A percentile compares a stretch with the other conserved stretches of the same genome.
phyloP scores from a whole-genome alignment of 306 rosid species.

The Medicago ruthenica region DNA sequence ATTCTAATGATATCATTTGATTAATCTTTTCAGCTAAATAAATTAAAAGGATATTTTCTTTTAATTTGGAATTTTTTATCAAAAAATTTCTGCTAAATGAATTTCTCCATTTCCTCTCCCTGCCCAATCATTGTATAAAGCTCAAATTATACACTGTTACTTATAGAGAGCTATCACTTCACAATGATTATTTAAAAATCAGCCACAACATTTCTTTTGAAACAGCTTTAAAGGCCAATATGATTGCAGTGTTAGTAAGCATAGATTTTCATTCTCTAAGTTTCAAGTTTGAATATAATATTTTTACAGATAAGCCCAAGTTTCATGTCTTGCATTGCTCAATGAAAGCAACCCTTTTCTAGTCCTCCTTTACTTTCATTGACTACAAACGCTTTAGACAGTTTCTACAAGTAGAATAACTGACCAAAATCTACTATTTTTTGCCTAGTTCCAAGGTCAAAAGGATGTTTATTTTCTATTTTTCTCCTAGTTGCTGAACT shows the following conservation, averaged over 20 bases:
- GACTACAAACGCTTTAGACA: background rate
- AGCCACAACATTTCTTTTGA: background rate
- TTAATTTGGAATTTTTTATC: background rate
- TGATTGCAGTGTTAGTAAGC: slow-evolving; percentile 6
- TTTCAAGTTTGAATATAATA: background rate
- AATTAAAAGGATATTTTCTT: background rate
- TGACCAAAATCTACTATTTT: background rate
- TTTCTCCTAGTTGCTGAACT: background rate
- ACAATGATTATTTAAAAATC: background rate
- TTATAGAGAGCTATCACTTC: background rate
- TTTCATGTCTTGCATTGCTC: background rate
- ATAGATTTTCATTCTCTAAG: background rate
- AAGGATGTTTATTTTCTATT: background rate
- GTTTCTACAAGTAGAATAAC: background rate
- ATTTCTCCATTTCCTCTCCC: background rate
- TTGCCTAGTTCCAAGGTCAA: background rate
- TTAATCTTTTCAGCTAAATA: slow-evolving; percentile 3
- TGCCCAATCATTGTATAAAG: background rate
- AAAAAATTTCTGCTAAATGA: background rate
- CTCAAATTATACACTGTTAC: background rate
- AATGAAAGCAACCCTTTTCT: background rate
- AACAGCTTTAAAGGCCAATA: background rate
- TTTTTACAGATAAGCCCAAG: slow-evolving; percentile 4
- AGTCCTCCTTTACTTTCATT: background rate
- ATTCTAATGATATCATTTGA: background rate